Evolutionary conservation across 106 monocot genomes (phyloP).

Genomic region (Xerophyta viscosa): DNA sequence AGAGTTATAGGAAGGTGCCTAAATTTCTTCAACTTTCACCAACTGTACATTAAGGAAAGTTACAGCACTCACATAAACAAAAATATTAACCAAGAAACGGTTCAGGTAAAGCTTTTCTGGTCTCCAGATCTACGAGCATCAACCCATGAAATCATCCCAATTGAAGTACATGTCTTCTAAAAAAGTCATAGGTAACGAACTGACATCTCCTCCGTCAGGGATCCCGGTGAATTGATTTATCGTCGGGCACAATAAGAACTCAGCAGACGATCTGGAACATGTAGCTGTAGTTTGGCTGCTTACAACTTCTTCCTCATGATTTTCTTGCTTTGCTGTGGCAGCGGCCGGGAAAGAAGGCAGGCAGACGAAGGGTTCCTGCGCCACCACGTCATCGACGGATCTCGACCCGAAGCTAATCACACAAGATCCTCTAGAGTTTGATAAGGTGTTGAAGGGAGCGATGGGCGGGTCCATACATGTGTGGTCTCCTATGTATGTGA

Average conservation of each 20-base stretch:
- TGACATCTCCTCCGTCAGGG: conserved; percentile 12
- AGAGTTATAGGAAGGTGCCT: too few relatives aligned
- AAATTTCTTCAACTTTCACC: too few relatives aligned
- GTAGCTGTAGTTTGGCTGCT: conserved; percentile 25
- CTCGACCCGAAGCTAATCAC: conserved; percentile 21
- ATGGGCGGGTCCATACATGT: conserved; percentile 24
- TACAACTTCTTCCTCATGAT: conserved; percentile 9
- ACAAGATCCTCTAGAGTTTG: neutral
- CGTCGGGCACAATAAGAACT: neutral
- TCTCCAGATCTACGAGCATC: too few relatives aligned
- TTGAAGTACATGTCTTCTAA: neutral
- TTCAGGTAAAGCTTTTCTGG: too few relatives aligned
- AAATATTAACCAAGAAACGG: too few relatives aligned
- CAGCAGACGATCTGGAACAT: conserved; percentile 4
- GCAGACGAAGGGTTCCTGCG: neutral
- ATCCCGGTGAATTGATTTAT: neutral
- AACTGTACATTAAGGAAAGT: too few relatives aligned
- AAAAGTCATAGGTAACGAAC: conserved; percentile 20
- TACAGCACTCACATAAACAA: too few relatives aligned
- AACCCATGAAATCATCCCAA: neutral
- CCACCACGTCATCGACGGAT: neutral
- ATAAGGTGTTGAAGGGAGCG: neutral
- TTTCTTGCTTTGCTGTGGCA: conserved; percentile 13
- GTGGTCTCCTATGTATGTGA: conserved; percentile 45
- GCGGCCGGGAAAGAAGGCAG: too few relatives aligned